phyloP scores from a whole-genome alignment of 2,329 filamentous ascomycete genomes.

The Venturia nashicola region DNA sequence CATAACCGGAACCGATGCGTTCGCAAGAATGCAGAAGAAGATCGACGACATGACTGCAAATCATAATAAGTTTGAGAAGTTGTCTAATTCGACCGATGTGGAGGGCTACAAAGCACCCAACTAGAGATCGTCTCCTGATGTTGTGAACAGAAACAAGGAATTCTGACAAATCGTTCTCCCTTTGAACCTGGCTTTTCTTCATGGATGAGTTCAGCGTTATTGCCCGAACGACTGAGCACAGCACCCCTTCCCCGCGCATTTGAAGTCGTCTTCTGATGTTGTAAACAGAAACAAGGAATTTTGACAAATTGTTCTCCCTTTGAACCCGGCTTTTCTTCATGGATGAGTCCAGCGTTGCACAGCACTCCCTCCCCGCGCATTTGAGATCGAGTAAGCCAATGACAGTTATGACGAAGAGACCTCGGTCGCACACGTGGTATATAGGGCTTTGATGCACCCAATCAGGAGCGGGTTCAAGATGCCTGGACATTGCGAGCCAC shows the following conservation, averaged over 20 bases:
- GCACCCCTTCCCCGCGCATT: background rate
- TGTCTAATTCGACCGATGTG: slow-evolving; percentile 37
- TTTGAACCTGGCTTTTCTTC: background rate
- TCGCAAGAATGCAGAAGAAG: slow-evolving; percentile 35
- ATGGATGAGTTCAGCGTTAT: background rate
- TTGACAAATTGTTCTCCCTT: background rate
- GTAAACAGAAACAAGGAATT: too few relatives aligned
- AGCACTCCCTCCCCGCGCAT: too few relatives aligned
- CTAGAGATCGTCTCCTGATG: background rate
- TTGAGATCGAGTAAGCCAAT: too few relatives aligned
- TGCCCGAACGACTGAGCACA: background rate
- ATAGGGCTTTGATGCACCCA: background rate
- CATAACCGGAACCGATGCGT: slow-evolving; percentile 42
- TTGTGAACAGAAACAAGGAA: too few relatives aligned
- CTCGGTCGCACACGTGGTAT: background rate
- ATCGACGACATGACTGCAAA: slow-evolving; percentile 37
- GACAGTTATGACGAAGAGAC: too few relatives aligned
- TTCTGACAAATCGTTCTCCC: background rate
- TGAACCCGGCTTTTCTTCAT: background rate
- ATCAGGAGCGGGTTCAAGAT: background rate
- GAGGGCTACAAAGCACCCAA: slow-evolving; percentile 22
- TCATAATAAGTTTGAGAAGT: slow-evolving; percentile 37
- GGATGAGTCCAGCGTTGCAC: background rate
- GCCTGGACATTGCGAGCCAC: background rate
- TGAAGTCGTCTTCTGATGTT: background rate